phyloP scores from a whole-genome alignment of 1,139 yeast species.

The Taiozyma sp. region DNA sequence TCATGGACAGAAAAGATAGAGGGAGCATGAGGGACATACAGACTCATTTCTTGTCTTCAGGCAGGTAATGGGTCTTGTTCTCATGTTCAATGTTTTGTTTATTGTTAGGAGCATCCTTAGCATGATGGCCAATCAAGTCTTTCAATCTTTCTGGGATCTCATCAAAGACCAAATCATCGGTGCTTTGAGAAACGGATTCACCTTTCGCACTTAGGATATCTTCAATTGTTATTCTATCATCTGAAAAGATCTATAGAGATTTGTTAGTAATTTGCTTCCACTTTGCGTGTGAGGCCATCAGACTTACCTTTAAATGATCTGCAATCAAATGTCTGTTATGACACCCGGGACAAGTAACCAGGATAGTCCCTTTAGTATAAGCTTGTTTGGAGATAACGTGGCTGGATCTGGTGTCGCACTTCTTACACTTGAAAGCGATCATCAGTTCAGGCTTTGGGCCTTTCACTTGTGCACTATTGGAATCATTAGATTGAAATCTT shows the following conservation, averaged over 20 bases:
- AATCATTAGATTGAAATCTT: conserved; percentile 14
- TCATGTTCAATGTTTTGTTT: too few relatives aligned
- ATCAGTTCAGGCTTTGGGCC: conserved; percentile 71
- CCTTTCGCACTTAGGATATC: conserved; percentile 79
- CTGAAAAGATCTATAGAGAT: conserved; percentile 57
- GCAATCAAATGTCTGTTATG: conserved; percentile 86
- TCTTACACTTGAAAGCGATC: conserved; percentile 91
- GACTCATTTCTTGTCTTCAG: too few relatives aligned
- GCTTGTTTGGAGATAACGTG: conserved; percentile 92
- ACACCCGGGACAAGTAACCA: conserved; percentile 92
- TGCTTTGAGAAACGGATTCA: conserved; percentile 57
- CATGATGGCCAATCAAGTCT: conserved; percentile 53
- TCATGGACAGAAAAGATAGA: too few relatives aligned
- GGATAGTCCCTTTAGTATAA: conserved; percentile 79
- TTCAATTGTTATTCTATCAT: conserved; percentile 67
- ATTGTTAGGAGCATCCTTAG: conserved; percentile 52
- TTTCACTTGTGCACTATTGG: conserved; percentile 26
- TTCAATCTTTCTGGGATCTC: conserved; percentile 68
- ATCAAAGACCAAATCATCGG: conserved; percentile 64
- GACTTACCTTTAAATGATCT: conserved; percentile 65
- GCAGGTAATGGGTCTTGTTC: too few relatives aligned
- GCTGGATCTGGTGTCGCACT: conserved; percentile 77
- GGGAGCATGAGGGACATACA: too few relatives aligned
- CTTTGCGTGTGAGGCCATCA: too few relatives aligned
- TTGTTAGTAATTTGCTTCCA: background rate